Evolutionary conservation across 495 filamentous ascomycete genomes (phyloP), one percentile per base, ranked within the genome.

Genomic region (Tirmania nivea): DNA sequence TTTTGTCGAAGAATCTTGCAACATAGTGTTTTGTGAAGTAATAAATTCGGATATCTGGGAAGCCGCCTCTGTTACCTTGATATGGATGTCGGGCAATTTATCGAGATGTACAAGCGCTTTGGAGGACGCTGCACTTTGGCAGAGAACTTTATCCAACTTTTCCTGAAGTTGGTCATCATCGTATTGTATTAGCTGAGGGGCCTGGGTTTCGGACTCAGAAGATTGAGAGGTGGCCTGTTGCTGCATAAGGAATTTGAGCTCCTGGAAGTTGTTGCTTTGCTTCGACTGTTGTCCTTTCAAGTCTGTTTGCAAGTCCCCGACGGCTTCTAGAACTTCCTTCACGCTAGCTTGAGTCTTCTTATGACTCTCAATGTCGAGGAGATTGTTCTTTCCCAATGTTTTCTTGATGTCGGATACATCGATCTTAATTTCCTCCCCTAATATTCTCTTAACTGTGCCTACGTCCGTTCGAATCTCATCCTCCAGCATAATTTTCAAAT

Each of bases 11-110:
- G 87, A 83, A 57, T 89, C 79, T 1, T 79, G 75, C 35, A 90
- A 80, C 10, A 84, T 75, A 51, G 77, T 75, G 16, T 83, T 84
- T 63, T 96, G 90, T 2, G 75, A 73, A 10, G 78, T 74, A 37
- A 96, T 76, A 69, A 95, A 94, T 42, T 80, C 77, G n/a, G 79
- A 79, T 58, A 99, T 80, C 60, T 85, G 83, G 20, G 77, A 78
- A 0, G 89, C 82, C n/a, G 85, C 94, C 48, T 78, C 71, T 64
- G 83, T 79, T 47, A 99, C 86, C 56, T 94, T 81, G 60, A 81
- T 73, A 63, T 94, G 86, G 57, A 96, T 89, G 61, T 86, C 76
- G 59, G 93, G 85, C 9, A 99, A 74, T 50, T 85, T 82, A 56
- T 81, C 80, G 5, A 83, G 68, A 50, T 81, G 78, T 4, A 73